Conservation (phyloP, 306 rosid species). For the Vachellia collinsii region DNA sequence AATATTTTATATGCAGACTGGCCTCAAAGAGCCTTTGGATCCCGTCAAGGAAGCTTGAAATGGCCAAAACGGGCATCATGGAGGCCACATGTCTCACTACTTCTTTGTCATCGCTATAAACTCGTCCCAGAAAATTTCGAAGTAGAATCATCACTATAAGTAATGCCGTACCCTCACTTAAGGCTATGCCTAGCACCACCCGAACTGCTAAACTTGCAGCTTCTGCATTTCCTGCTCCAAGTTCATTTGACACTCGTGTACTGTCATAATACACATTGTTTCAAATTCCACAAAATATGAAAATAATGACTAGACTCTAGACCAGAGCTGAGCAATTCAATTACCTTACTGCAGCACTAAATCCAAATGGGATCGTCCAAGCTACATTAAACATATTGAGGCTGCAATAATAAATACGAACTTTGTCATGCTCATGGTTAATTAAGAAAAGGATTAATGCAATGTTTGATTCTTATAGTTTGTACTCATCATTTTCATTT, state of each 20-base stretch:
- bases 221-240: background rate
- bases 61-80: constrained; percentile 58
- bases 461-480: too few relatives aligned
- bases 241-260: background rate
- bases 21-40: constrained; percentile 66
- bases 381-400: constrained; percentile 46
- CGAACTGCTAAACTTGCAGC: background rate
- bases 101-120: constrained; percentile 49
- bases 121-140: constrained; percentile 58
- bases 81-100: constrained; percentile 49
- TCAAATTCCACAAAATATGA: background rate
- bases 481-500: too few relatives aligned
- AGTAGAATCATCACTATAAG: constrained; percentile 45
- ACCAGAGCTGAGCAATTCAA: background rate
- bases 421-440: background rate
- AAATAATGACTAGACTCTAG: too few relatives aligned
- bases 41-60: constrained; percentile 58
- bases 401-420: constrained; percentile 33
- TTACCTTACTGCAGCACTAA: constrained; percentile 29
- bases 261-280: background rate
- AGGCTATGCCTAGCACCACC: background rate
- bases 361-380: constrained; percentile 65
- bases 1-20: too few relatives aligned
- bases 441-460: too few relatives aligned
- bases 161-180: constrained; percentile 25